Percentiles rank a stretch among this genome's conserved stretches.
Conservation (phyloP, 345 rosid species). For the Boechera stricta region DNA sequence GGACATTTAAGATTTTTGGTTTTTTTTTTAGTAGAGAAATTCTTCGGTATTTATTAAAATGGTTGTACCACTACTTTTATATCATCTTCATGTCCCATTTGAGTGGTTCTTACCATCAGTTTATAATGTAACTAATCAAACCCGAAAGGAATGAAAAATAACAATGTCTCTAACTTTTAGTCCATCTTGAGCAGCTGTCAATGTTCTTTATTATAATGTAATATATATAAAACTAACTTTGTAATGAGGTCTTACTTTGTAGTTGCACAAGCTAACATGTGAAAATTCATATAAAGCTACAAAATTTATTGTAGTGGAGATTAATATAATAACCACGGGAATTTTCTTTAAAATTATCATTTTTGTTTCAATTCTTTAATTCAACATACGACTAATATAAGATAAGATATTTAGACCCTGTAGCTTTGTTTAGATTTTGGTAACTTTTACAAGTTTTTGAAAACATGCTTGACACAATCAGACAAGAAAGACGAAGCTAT, state of each 20-base stretch:
- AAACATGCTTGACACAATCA: not conserved
- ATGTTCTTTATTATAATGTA: not conserved
- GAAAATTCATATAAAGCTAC: constrained; percentile 34
- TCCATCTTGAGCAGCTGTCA: not conserved
- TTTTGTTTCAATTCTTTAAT: not conserved
- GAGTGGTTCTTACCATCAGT: too few relatives aligned
- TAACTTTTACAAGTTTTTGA: not conserved
- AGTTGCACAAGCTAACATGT: constrained; percentile 37
- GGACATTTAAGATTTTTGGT: too few relatives aligned
- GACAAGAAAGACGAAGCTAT: not conserved
- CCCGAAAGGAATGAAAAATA: not conserved
- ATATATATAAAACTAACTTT: not conserved
- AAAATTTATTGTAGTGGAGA: not conserved
- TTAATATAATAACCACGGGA: constrained; percentile 23
- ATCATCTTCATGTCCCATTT: too few relatives aligned
- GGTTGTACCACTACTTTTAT: not conserved
- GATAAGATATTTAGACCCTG: not conserved
- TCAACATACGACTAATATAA: not conserved
- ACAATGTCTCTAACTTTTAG: not conserved
- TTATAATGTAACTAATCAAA: too few relatives aligned
- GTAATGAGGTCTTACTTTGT: constrained; percentile 12
- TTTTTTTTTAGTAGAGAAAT: not conserved
- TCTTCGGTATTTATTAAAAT: not conserved
- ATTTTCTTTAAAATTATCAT: not conserved
- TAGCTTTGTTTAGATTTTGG: not conserved